These are phyloP conservation scores for Lotmaria passim DNA, from an alignment of 208 protist species.

Conservation along the genomic window DNA sequence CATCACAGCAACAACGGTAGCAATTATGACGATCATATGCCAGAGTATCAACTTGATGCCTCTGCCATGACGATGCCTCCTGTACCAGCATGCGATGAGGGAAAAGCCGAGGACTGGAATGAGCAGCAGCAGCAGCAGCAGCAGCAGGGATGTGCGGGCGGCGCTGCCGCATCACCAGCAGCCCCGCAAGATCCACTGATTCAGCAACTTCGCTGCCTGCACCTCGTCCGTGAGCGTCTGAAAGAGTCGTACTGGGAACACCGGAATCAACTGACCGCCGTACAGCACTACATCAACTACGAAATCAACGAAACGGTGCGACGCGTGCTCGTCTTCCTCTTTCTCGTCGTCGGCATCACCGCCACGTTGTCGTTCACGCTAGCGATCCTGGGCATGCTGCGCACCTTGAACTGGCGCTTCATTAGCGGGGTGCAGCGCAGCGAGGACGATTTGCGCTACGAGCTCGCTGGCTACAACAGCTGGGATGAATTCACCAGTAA, in stretches of 20 bases:
- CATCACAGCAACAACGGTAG: neutral
- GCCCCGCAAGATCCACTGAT: constrained; percentile 21
- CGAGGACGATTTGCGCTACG: constrained; percentile 17
- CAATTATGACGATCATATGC: neutral
- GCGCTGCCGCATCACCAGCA: neutral
- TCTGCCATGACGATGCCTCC: too few relatives aligned
- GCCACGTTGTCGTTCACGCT: constrained; percentile 50
- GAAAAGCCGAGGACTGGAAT: neutral
- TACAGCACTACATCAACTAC: constrained; percentile 66
- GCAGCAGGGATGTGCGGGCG: too few relatives aligned
- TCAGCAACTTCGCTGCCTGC: constrained; percentile 50
- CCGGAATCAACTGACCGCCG: constrained; percentile 33
- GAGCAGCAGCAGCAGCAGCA: neutral
- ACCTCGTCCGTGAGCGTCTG: constrained; percentile 58
- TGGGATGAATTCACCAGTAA: constrained; percentile 62
- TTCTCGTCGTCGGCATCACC: constrained; percentile 55
- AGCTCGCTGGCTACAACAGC: constrained; percentile 58
- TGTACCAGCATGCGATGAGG: too few relatives aligned
- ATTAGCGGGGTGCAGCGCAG: constrained; percentile 34
- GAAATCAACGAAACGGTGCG: constrained; percentile 49
- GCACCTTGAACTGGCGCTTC: constrained; percentile 44
- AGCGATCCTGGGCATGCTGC: constrained; percentile 54
- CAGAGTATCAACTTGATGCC: too few relatives aligned
- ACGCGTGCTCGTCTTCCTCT: constrained; percentile 50
- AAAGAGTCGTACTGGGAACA: constrained; percentile 47